Base-by-base conservation (phyloP, 75 land plant genomes). In the Pinus tabuliformis region DNA sequence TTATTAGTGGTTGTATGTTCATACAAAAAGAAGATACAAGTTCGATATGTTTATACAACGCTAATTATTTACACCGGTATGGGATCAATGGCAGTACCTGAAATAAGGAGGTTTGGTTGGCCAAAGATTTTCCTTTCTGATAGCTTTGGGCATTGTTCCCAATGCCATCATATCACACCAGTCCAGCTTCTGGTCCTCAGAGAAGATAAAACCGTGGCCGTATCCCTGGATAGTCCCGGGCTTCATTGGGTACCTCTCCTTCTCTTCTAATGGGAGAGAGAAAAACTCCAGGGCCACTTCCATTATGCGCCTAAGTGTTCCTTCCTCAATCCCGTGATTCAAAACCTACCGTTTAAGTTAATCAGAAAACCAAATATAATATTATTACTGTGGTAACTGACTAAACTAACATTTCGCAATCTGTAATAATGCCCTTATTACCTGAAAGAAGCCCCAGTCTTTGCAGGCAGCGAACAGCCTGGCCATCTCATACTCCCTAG, bases 91-190 rank as follows among this genome's bases (percentile, higher is more conserved):
- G 1, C 42, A 39, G 42, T 3, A 89, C 91, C 91, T 86, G 76
- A 86, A 81, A 5, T 73, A 56, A 12, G 72, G 17, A 9, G 91
- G 91, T 1, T 76, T 77, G 3, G 83, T 75, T 6, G 83, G 82
- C 83, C 85, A 81, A 5, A 91, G 83, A 66, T 80, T 80, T 20
- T 87, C 83, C 72, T 84, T 84, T 58, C 90, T 83, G 0, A 79
- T 74, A 58, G 12, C 76, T 12, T 76, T 60, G 6, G 93, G 93
- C 37, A 78, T 78, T 54, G 84, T 57, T 1, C 81, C 88, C 30
- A 86, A 86, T 7, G 90, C 90, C 62, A 88, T 78, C 93, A 91
- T 88, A 86, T 91, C 82, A 73, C 83, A 88, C 93, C 93, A 88
- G 56, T 91, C 93, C 15, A 88, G 77, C 79, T 88, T 88, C 75